These are phyloP conservation scores for Malus hybrid DNA, from an alignment of 331 rosid genomes.

Conservation along the genomic window DNA sequence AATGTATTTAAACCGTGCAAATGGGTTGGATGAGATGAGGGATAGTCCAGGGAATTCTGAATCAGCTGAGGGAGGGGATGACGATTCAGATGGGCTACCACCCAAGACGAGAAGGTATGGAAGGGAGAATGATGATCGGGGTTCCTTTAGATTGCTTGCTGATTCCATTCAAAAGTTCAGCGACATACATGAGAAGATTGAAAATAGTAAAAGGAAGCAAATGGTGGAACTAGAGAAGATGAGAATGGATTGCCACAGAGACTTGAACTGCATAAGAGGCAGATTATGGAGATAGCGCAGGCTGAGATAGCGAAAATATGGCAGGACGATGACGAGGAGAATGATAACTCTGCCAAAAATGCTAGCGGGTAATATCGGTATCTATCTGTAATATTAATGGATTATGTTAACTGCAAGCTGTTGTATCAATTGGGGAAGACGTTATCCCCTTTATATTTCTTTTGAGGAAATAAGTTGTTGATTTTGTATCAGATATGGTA, in stretches of 20 bases:
- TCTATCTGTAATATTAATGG: constrained; percentile 22
- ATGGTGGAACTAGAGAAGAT: constrained; percentile 49
- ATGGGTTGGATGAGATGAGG: constrained; percentile 57
- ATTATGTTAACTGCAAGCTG: constrained; percentile 26
- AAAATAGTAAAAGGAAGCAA: constrained; percentile 40
- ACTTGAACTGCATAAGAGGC: constrained; percentile 53
- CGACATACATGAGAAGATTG: constrained; percentile 64
- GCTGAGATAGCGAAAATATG: constrained; percentile 48
- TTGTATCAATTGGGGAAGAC: constrained; percentile 22
- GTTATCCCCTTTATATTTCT: constrained; percentile 12
- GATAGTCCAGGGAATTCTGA: constrained; percentile 66
- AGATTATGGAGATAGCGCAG: constrained; percentile 55
- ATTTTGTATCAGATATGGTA: constrained; percentile 22
- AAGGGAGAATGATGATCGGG: constrained; percentile 32
- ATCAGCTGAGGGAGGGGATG: constrained; percentile 31
- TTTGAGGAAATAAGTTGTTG: constrained; percentile 30
- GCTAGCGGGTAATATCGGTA: constrained; percentile 31
- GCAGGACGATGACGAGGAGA: constrained; percentile 42
- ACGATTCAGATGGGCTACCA: constrained; percentile 44
- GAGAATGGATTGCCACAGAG: constrained; percentile 51
- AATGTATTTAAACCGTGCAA: constrained; percentile 46
- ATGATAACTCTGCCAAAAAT: constrained; percentile 44
- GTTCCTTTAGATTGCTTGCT: constrained; percentile 57
- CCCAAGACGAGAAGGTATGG: constrained; percentile 45
- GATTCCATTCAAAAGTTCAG: constrained; percentile 57